A percentile compares a stretch with the other conserved stretches of the same genome.
Conservation (phyloP, 2,329 filamentous ascomycete genomes). For the Diplodia mutila region DNA sequence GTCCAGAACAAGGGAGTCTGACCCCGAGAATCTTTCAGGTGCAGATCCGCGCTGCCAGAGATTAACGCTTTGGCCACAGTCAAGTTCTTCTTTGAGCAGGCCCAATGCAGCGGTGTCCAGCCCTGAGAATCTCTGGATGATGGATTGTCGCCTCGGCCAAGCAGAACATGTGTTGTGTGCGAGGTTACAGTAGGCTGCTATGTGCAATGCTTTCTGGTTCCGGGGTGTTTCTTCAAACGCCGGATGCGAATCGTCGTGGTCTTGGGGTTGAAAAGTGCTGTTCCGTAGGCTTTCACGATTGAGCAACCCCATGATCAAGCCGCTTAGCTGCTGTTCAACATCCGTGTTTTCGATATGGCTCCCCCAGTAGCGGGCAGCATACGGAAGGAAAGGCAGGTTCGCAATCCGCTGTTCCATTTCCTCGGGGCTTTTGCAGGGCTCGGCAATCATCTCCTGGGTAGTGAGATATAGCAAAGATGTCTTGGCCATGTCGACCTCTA, state of each 20-base stretch:
- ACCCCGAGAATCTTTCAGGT: not conserved
- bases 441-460: not conserved
- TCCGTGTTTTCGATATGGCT: not conserved
- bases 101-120: not conserved
- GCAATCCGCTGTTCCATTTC: not conserved
- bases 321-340: not conserved
- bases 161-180: not conserved
- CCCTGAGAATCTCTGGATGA: not conserved
- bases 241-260: not conserved
- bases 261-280: not conserved
- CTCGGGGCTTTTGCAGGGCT: not conserved
- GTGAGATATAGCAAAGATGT: not conserved
- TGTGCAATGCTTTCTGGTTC: not conserved
- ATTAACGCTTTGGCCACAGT: not conserved
- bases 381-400: not conserved
- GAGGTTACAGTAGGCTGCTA: not conserved
- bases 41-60: not conserved
- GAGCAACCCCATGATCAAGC: not conserved
- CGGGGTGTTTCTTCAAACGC: not conserved
- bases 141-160: not conserved
- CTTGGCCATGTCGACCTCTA: not conserved
- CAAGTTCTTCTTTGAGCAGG: not conserved
- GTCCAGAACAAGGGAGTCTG: not conserved
- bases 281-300: not conserved
- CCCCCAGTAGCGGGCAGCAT: not conserved